Conservation (phyloP, 148 eudicot species). For the Arctostaphylos glauca region DNA sequence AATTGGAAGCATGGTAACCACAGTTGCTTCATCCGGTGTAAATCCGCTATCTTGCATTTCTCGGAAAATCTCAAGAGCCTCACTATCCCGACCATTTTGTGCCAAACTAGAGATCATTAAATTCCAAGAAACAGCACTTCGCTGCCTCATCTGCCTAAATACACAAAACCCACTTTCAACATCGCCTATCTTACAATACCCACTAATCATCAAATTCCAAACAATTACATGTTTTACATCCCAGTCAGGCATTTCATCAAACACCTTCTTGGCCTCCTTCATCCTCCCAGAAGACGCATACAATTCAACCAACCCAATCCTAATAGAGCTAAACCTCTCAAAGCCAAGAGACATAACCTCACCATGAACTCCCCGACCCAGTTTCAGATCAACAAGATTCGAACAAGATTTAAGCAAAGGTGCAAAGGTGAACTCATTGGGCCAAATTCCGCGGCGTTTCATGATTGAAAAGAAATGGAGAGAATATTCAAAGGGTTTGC, state of each 20-base stretch:
- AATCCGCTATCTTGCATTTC: slow-evolving; percentile 44
- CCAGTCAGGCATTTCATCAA: slow-evolving; percentile 54
- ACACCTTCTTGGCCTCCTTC: slow-evolving; percentile 54
- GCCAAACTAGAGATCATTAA: slow-evolving; percentile 58
- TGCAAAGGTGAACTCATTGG: slow-evolving; percentile 65
- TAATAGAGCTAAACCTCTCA: slow-evolving; percentile 19
- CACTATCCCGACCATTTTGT: slow-evolving; percentile 44
- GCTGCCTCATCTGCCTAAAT: slow-evolving; percentile 58
- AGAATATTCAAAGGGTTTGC: slow-evolving; percentile 38
- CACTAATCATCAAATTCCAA: slow-evolving; percentile 54
- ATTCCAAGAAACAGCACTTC: slow-evolving; percentile 70
- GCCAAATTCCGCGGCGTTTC: slow-evolving; percentile 54
- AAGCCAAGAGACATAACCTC: slow-evolving; percentile 36
- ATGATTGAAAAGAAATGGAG: slow-evolving; percentile 42
- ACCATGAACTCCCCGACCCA: slow-evolving; percentile 48
- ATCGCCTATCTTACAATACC: slow-evolving; percentile 39
- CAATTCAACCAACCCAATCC: slow-evolving; percentile 44
- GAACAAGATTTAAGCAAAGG: slow-evolving; percentile 72
- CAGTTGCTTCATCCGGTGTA: slow-evolving; percentile 47
- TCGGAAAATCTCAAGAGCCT: slow-evolving; percentile 53
- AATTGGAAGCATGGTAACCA: slow-evolving; percentile 38
- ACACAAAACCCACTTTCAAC: slow-evolving; percentile 51
- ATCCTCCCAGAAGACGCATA: slow-evolving; percentile 31
- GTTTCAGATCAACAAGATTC: slow-evolving; percentile 33
- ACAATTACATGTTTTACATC: slow-evolving; percentile 26